A percentile compares a stretch with the other conserved stretches of the same genome.
Conservation (phyloP, 306 rosid species). For the Pterocarpus santalinus region DNA sequence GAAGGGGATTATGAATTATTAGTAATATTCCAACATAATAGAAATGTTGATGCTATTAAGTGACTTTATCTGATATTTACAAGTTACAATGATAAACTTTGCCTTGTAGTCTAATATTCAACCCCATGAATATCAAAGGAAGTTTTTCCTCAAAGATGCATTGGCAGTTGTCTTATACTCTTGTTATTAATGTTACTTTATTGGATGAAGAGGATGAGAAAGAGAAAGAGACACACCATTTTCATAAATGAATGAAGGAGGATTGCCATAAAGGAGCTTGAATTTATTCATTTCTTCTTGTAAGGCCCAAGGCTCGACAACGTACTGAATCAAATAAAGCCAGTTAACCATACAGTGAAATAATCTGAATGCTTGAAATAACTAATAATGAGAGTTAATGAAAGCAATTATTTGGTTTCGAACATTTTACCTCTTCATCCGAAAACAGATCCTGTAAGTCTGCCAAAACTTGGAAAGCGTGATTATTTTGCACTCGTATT, state of each 20-base stretch:
- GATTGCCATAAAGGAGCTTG: slow-evolving; percentile 70
- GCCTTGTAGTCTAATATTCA: neutral
- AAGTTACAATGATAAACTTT: neutral
- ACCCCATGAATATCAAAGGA: neutral
- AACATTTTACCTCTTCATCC: neutral
- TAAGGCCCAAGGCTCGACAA: slow-evolving; percentile 55
- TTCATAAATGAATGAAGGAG: slow-evolving; percentile 66
- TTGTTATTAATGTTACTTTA: too few relatives aligned
- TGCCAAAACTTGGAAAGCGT: slow-evolving; percentile 34
- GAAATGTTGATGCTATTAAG: too few relatives aligned
- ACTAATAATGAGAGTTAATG: neutral
- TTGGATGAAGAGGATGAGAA: neutral
- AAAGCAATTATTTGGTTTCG: neutral
- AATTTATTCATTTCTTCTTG: slow-evolving; percentile 52
- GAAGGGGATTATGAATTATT: too few relatives aligned
- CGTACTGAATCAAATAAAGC: slow-evolving; percentile 43
- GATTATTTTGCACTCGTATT: neutral
- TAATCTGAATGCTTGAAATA: neutral
- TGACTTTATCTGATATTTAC: neutral
- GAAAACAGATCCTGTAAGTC: neutral
- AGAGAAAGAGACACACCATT: slow-evolving; percentile 62
- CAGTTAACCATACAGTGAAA: slow-evolving; percentile 15
- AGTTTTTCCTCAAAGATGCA: neutral
- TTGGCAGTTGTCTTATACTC: too few relatives aligned
- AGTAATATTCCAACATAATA: too few relatives aligned